Evolutionary conservation across 1,139 yeast genomes (phyloP).

Genomic region (Scheffersomyces cryptocercus): DNA sequence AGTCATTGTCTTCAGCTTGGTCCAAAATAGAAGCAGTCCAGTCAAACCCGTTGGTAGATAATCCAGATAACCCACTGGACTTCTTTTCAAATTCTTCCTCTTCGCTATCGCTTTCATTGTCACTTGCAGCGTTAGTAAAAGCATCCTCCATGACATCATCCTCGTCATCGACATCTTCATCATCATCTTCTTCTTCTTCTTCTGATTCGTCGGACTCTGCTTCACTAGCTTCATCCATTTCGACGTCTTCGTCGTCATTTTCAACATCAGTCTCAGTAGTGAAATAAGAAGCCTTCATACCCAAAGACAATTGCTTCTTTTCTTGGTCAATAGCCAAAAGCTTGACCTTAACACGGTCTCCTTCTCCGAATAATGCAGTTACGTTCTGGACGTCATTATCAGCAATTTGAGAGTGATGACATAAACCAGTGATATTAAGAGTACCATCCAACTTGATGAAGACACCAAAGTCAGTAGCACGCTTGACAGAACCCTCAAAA

Average conservation of each 20-base stretch:
- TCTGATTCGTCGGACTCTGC: conserved; percentile 23
- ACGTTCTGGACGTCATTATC: conserved; percentile 59
- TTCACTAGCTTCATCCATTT: conserved; percentile 16
- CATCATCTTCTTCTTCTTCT: conserved; percentile 29
- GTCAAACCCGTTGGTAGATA: conserved; percentile 82
- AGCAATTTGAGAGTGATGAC: conserved; percentile 84
- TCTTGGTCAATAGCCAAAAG: conserved; percentile 61
- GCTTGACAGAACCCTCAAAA: conserved; percentile 76
- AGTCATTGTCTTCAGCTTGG: conserved; percentile 63
- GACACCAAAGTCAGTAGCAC: conserved; percentile 86
- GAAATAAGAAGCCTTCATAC: conserved; percentile 94
- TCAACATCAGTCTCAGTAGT: conserved; percentile 35
- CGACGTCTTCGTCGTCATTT: conserved; percentile 24
- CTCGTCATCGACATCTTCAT: conserved; percentile 25
- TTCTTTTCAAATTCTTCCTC: conserved; percentile 15
- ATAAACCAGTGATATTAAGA: conserved; percentile 75
- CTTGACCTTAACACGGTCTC: conserved; percentile 87
- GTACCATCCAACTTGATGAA: conserved; percentile 81
- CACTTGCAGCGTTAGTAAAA: conserved; percentile 19
- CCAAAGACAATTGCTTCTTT: conserved; percentile 78
- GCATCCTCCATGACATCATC: conserved; percentile 21
- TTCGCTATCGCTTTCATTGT: conserved; percentile 22
- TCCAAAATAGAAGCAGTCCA: conserved; percentile 92
- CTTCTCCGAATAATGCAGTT: conserved; percentile 70
- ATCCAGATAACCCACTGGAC: conserved; percentile 42